phyloP scores from a whole-genome alignment of 129 eudicot species.

The Escallonia herrerae region DNA sequence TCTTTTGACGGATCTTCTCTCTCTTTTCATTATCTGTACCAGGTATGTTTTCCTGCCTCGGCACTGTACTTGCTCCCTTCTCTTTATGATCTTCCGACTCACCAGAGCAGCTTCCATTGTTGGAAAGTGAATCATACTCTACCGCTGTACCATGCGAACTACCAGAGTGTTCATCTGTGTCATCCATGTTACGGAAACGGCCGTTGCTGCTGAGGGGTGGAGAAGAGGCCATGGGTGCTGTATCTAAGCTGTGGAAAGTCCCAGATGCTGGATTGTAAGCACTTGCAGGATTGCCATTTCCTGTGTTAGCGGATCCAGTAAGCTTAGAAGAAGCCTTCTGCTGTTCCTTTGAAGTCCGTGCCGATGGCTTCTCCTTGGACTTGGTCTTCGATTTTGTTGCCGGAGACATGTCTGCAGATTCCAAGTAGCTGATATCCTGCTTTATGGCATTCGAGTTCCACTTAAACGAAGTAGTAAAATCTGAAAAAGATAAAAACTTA shows the following conservation, averaged over 20 bases:
- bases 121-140: constrained; percentile 26
- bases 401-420: constrained; percentile 37
- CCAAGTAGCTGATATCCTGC: constrained; percentile 13
- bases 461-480: no score
- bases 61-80: not conserved
- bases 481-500: no score
- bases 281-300: constrained; percentile 18
- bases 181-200: constrained; percentile 21
- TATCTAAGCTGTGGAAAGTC: constrained; percentile 24
- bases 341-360: constrained; percentile 13
- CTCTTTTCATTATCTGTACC: constrained; percentile 26
- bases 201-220: constrained; percentile 12
- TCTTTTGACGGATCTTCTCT: constrained; percentile 28
- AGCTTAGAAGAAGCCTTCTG: constrained; percentile 21
- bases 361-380: constrained; percentile 17
- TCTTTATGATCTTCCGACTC: constrained; percentile 32
- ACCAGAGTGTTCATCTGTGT: constrained; percentile 19
- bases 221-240: not conserved
- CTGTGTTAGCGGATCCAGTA: constrained; percentile 12
- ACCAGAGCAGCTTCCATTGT: constrained; percentile 22
- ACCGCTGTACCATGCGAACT: constrained; percentile 19
- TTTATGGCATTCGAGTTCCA: no score
- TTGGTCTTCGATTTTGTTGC: constrained; percentile 29
- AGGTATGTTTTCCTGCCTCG: constrained; percentile 16
- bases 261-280: constrained; percentile 26